These are phyloP conservation scores for Boletus tomentosulus DNA, from an alignment of 768 basidiomycete genomes.

Conservation along the genomic window DNA sequence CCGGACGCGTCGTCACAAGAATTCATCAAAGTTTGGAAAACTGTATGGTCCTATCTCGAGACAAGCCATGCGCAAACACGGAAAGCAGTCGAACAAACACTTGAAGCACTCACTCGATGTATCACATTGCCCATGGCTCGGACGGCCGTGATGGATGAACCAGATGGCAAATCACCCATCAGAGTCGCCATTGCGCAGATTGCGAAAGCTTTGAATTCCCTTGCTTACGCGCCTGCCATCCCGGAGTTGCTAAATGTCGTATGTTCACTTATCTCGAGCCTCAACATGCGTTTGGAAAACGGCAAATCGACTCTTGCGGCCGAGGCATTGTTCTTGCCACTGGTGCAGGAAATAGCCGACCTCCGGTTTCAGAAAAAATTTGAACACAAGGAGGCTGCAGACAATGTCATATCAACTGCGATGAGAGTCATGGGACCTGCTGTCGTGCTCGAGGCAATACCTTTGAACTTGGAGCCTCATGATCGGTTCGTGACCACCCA, in stretches of 20 bases:
- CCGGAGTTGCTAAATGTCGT: slow-evolving; percentile 76
- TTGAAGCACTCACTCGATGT: slow-evolving; percentile 63
- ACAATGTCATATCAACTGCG: slow-evolving; percentile 71
- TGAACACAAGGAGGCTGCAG: slow-evolving; percentile 86
- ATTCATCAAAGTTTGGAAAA: slow-evolving; percentile 66
- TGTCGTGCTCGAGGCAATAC: slow-evolving; percentile 66
- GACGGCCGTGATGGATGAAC: slow-evolving; percentile 44
- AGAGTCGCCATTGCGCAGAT: slow-evolving; percentile 60
- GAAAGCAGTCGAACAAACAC: slow-evolving; percentile 58
- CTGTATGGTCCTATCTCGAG: slow-evolving; percentile 74
- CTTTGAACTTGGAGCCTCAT: slow-evolving; percentile 80
- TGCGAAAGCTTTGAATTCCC: slow-evolving; percentile 63
- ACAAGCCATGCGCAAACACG: slow-evolving; percentile 58
- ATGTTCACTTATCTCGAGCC: slow-evolving; percentile 60
- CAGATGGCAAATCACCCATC: slow-evolving; percentile 50
- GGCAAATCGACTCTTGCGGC: slow-evolving; percentile 51
- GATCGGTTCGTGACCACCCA: slow-evolving; percentile 53
- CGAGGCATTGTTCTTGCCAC: slow-evolving; percentile 61
- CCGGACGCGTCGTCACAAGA: slow-evolving; percentile 49
- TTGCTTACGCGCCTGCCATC: slow-evolving; percentile 69
- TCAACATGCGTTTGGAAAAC: slow-evolving; percentile 48
- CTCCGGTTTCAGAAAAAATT: slow-evolving; percentile 77
- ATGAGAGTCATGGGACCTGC: slow-evolving; percentile 86
- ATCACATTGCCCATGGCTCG: slow-evolving; percentile 62
- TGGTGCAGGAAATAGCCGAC: slow-evolving; percentile 69